Percentiles rank a stretch among this genome's conserved stretches.
Evolutionary conservation across 2,329 filamentous ascomycete species (phyloP).

Genomic region (Phoma sp.): DNA sequence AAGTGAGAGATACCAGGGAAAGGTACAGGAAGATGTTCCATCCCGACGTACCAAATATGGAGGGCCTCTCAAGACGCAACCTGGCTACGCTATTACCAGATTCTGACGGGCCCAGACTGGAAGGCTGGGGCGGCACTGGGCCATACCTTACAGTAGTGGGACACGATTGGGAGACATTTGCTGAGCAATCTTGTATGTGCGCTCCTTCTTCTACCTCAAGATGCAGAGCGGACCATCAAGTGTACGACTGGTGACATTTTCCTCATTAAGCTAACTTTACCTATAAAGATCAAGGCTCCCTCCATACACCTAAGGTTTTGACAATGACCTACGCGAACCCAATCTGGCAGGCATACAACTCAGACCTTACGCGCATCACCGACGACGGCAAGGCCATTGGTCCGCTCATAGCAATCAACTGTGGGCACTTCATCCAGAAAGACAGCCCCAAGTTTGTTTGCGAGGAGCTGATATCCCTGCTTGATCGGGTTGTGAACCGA

Average conservation of each 20-base stretch:
- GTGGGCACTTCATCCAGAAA: conserved; percentile 64
- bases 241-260: not conserved
- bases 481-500: conserved; percentile 47
- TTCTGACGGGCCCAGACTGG: conserved; percentile 53
- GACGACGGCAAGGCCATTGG: conserved; percentile 51
- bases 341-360: conserved; percentile 63
- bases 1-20: conserved; percentile 46
- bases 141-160: conserved; percentile 61
- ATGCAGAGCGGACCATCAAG: not conserved
- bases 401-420: conserved; percentile 56
- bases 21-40: conserved; percentile 56
- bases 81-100: conserved; percentile 55
- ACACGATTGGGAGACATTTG: conserved; percentile 62
- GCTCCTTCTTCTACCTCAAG: no score
- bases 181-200: conserved; percentile 52
- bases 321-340: conserved; percentile 62
- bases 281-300: conserved; percentile 28
- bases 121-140: conserved; percentile 43
- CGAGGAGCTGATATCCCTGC: conserved; percentile 40
- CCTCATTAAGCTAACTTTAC: conserved; percentile 7
- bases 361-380: conserved; percentile 58
- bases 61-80: conserved; percentile 59
- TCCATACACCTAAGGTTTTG: conserved; percentile 47
- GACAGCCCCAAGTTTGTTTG: conserved; percentile 57
- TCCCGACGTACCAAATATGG: conserved; percentile 58